These are phyloP conservation scores for Bipolaris zeicola DNA, from an alignment of 2,329 filamentous ascomycete genomes.

Conservation along the genomic window DNA sequence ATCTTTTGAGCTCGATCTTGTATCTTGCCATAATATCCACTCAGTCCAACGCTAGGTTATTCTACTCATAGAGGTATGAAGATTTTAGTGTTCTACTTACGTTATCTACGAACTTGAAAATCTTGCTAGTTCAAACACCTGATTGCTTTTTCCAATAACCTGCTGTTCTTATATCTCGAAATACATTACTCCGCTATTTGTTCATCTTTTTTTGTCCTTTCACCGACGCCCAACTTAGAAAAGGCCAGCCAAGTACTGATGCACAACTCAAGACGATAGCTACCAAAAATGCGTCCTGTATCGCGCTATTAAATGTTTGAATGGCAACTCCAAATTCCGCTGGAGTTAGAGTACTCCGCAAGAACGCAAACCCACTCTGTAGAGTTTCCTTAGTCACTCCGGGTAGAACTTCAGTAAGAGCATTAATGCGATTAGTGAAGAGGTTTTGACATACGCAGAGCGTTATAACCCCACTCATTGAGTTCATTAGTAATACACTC, in stretches of 20 bases:
- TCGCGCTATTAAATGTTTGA: neutral
- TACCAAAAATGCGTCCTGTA: neutral
- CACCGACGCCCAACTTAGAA: neutral
- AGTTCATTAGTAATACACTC: neutral
- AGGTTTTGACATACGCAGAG: neutral
- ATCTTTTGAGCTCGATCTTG: too few species aligned
- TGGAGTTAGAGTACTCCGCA: neutral
- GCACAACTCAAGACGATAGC: neutral
- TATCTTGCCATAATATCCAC: too few species aligned
- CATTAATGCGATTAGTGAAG: too few species aligned
- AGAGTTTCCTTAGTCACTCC: neutral
- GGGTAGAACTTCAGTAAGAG: neutral
- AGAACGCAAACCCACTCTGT: neutral
- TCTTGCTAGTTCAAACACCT: too few species aligned
- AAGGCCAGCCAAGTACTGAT: neutral
- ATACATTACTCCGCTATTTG: too few species aligned
- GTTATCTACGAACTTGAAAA: too few species aligned
- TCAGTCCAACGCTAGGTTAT: too few species aligned
- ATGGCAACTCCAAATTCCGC: neutral
- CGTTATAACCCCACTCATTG: neutral
- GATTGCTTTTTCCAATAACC: too few species aligned
- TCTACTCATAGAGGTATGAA: too few species aligned
- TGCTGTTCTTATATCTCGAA: too few species aligned
- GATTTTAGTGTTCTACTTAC: too few species aligned
- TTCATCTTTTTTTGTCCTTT: too few species aligned